Base-by-base conservation (phyloP, 2,329 filamentous ascomycete genomes). In the Lasiodiplodia theobromae region DNA sequence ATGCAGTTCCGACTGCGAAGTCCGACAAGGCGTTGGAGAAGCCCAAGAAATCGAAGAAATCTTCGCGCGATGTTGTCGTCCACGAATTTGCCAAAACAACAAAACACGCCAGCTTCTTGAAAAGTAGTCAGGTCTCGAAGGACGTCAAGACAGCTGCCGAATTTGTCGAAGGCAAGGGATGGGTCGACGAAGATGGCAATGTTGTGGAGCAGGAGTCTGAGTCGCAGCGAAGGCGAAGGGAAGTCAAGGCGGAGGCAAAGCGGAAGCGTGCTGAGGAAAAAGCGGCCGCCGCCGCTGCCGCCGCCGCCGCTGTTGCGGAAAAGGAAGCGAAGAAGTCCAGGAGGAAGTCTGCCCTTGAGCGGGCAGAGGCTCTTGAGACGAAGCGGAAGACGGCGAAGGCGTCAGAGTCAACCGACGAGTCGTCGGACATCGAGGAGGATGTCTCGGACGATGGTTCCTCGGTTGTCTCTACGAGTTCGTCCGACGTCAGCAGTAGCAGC, bases 31-130 rank as follows among this genome's bases (percentile, higher is more conserved):
- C 72, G 5, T 72, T 72, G 60, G 70, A 71, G 0, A 82, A 82
- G 67, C 77, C 78, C 18, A 80, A 83, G 64, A 87, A 88, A 73
- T 85, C 86, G 56, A 85, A 75, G 3, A 76, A 72, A 53, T 72
- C 74, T 1, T 76, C 74, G 54, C 75, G 83, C 25, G 88, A 92
- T 69, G 85, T 90, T 1, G 83, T 93, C 4, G 86, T 98, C 3
- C 94, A 98, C 79, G 96, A 99, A 77, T 98, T 97, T 76, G 88
- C 91, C 73, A 94, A 93, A 77, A 94, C 91, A 8, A 89, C 88
- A 47, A 95, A 93, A 74, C 91, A 93, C 71, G 92, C 94, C 0
- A 91, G 88, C 4, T 97, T 97, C 76, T 80, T 97, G 69, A 93
- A 92, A 77, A 83, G 85, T 6, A 84, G 77, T 16, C 78, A 82